Percentiles rank a stretch among this genome's conserved stretches.
Conservation (phyloP, 352 stramenopile genomes). For the Pythium periplocum region DNA sequence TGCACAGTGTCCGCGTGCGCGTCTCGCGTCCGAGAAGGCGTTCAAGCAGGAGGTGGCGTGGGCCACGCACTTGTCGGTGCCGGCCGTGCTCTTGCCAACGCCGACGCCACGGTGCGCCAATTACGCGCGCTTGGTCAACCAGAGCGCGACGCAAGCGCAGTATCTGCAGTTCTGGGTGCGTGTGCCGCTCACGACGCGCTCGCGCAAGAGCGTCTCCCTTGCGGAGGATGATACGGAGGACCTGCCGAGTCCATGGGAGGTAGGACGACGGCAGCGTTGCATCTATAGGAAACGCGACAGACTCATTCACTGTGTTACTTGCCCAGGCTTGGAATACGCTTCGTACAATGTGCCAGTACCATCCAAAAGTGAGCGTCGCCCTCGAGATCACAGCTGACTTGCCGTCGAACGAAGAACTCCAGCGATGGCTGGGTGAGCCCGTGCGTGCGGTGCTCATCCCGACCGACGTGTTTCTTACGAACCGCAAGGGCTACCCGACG, state of each 20-base stretch:
- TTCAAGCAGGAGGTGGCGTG: slow-evolving; percentile 94
- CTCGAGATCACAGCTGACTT: slow-evolving; percentile 86
- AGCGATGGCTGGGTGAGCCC: slow-evolving; percentile 85
- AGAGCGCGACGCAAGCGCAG: slow-evolving; percentile 63
- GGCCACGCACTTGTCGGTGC: slow-evolving; percentile 93
- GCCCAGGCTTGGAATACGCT: slow-evolving; percentile 69
- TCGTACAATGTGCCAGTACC: slow-evolving; percentile 79
- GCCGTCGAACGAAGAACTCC: slow-evolving; percentile 49
- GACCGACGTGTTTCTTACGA: slow-evolving; percentile 93
- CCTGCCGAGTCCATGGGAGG: slow-evolving; percentile 32
- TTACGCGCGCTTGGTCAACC: slow-evolving; percentile 84
- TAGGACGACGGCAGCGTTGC: too few relatives aligned
- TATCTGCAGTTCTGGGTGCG: slow-evolving; percentile 89
- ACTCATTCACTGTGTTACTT: too few relatives aligned
- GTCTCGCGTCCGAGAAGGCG: slow-evolving; percentile 57
- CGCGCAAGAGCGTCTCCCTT: slow-evolving; percentile 9
- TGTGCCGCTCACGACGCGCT: slow-evolving; percentile 55
- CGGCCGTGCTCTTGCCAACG: slow-evolving; percentile 90
- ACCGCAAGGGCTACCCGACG: slow-evolving; percentile 93
- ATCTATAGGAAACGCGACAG: too few relatives aligned
- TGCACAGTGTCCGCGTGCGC: slow-evolving; percentile 23
- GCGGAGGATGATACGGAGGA: slow-evolving; percentile 26
- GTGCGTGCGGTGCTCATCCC: slow-evolving; percentile 86
- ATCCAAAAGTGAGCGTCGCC: slow-evolving; percentile 72
- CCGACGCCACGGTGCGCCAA: slow-evolving; percentile 54